Conservation (phyloP, 805 yeast genomes). For the Saccharomycopsis sp. region DNA sequence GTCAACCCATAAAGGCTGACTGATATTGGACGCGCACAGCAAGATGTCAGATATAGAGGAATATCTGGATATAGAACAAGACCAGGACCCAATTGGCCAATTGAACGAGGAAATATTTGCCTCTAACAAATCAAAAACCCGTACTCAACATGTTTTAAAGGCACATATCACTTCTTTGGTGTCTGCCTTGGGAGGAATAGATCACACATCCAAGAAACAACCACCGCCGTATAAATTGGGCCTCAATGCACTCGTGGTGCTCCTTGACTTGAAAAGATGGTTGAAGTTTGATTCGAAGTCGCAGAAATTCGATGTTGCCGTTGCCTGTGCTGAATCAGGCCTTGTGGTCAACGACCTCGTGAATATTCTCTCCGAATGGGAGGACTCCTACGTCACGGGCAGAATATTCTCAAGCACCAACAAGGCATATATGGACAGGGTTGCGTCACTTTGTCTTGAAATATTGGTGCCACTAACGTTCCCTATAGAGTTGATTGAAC, state of each 20-base stretch:
- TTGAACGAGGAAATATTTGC: constrained; percentile 10
- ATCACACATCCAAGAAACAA: constrained; percentile 43
- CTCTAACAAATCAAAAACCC: constrained; percentile 25
- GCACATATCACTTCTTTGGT: constrained; percentile 78
- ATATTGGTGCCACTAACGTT: constrained; percentile 77
- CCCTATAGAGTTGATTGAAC: constrained; percentile 64
- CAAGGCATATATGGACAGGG: constrained; percentile 43
- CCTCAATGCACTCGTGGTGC: constrained; percentile 79
- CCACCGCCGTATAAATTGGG: constrained; percentile 70
- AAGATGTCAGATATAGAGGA: neutral
- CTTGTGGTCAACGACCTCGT: constrained; percentile 67
- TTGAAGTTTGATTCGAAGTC: constrained; percentile 70
- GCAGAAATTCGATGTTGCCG: constrained; percentile 71
- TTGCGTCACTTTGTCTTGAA: constrained; percentile 71
- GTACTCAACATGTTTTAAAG: constrained; percentile 36
- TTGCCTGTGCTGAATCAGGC: constrained; percentile 78
- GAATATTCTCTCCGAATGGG: constrained; percentile 73
- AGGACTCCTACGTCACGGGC: constrained; percentile 32
- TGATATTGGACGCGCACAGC: neutral
- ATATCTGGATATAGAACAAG: neutral
- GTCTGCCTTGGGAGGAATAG: constrained; percentile 88
- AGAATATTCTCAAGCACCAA: constrained; percentile 24
- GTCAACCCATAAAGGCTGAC: neutral
- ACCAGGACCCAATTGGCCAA: constrained; percentile 2
- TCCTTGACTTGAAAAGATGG: constrained; percentile 87